These are phyloP conservation scores for Straminergon stramineum DNA, from an alignment of 225 moss, liverwort and hornwort genomes.

Conservation along the genomic window DNA sequence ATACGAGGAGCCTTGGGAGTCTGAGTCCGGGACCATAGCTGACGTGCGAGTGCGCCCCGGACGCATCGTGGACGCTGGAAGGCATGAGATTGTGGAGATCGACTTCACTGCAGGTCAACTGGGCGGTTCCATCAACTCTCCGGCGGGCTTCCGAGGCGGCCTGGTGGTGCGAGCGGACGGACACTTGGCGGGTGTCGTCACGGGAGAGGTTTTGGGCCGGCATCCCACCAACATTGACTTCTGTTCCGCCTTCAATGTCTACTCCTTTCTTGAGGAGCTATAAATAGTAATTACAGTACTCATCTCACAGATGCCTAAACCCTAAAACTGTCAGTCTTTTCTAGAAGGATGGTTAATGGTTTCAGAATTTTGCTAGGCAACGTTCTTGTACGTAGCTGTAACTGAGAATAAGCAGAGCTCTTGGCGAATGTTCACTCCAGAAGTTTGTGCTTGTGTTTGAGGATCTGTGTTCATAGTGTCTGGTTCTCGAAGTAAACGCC, in stretches of 20 bases:
- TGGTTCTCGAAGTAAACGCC: neutral
- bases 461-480: neutral
- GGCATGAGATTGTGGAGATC: slow-evolving; percentile 23
- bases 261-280: slow-evolving; percentile 35
- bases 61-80: slow-evolving; percentile 21
- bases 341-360: neutral
- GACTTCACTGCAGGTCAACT: slow-evolving; percentile 27
- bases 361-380: neutral
- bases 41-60: slow-evolving; percentile 41
- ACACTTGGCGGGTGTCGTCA: slow-evolving; percentile 20
- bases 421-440: neutral
- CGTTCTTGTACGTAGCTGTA: neutral
- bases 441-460: neutral
- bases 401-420: neutral
- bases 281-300: neutral
- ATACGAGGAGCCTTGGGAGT: slow-evolving; percentile 46
- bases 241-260: slow-evolving; percentile 14
- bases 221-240: slow-evolving; percentile 24
- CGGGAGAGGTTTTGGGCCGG: slow-evolving; percentile 6
- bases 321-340: neutral
- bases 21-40: slow-evolving; percentile 10
- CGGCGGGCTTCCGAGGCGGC: slow-evolving; percentile 32
- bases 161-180: slow-evolving; percentile 46
- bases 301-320: neutral
- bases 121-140: slow-evolving; percentile 27